phyloP scores from a whole-genome alignment of 306 rosid genomes.

The Quercus variabilis region DNA sequence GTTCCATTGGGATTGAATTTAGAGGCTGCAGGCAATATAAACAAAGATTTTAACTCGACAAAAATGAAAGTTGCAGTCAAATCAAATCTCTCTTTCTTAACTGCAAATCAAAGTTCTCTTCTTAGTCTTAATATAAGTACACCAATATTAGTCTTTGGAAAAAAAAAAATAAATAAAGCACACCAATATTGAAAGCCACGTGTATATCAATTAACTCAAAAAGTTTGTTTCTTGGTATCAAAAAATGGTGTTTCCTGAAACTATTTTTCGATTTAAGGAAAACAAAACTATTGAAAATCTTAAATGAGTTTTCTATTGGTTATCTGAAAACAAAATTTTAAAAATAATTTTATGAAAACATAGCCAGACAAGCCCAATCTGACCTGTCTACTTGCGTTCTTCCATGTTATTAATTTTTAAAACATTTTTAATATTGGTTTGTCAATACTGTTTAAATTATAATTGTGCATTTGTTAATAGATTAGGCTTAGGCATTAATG shows the following conservation, averaged over 20 bases:
- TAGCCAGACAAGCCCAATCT: no score
- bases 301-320: no score
- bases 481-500: not conserved
- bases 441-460: not conserved
- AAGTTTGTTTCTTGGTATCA: no score
- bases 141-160: not conserved
- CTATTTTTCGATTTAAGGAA: no score
- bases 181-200: no score
- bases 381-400: not conserved
- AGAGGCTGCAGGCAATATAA: not conserved
- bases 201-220: no score
- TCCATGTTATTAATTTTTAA: not conserved
- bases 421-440: not conserved
- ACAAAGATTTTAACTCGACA: not conserved
- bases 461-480: not conserved
- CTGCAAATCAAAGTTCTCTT: no score
- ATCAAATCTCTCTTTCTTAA: not conserved
- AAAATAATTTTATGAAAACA: no score
- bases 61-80: not conserved
- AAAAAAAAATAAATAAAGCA: no score
- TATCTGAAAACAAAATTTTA: no score
- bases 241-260: no score
- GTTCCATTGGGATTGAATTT: not conserved
- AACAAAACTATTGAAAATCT: no score
- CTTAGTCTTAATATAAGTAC: not conserved